Base-by-base conservation (phyloP, 805 yeast genomes). In the Clavispora santaluciae region DNA sequence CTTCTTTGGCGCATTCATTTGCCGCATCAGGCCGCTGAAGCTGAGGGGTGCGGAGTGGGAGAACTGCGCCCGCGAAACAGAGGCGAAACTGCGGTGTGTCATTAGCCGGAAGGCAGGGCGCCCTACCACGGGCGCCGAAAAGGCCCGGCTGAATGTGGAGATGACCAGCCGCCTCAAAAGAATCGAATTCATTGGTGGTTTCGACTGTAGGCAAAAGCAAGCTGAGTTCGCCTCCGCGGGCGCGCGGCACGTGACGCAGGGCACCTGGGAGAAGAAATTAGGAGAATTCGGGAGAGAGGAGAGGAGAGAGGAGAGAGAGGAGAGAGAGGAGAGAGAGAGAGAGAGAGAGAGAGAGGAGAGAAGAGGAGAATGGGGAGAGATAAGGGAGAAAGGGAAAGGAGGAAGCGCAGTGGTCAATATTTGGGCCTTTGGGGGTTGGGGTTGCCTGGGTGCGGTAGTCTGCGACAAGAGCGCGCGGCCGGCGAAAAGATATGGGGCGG, bases 21-120 rank as follows among this genome's bases (percentile, higher is more conserved):
- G 23, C 12, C 20, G 11, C 2, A 13, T 11, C 33, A 36, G 38
- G n/a, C 13, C 18, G 25, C 21, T 33, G 33, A 30, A 37, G 3
- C 24, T 13, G n/a, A 33, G 12, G 1, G 36, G 20, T 39, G 36
- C 36, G 35, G 39, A 24, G 13, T 22, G 25, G 6, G 25, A 21
- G 28, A 44, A 20, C 23, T 35, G 39, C 36, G 36, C 34, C 22
- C 43, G 18, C 2, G 20, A 28, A 28, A 15, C 9, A 12, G 31
- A 28, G 31, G 20, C 20, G 10, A 28, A 28, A 16, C 16, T 18
- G 12, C 31, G 31, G 12, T 28, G 31, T 3, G 10, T 20, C 31
- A 28, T 28, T 28, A 28, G 31, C 31, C 15, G 31, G 6, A 28
- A 9, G 16, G 18, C 31, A 5, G 31, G 20, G 10, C 20, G 20